Base-by-base conservation (phyloP, 1,139 yeast species). In the Blastobotrys niveus region DNA sequence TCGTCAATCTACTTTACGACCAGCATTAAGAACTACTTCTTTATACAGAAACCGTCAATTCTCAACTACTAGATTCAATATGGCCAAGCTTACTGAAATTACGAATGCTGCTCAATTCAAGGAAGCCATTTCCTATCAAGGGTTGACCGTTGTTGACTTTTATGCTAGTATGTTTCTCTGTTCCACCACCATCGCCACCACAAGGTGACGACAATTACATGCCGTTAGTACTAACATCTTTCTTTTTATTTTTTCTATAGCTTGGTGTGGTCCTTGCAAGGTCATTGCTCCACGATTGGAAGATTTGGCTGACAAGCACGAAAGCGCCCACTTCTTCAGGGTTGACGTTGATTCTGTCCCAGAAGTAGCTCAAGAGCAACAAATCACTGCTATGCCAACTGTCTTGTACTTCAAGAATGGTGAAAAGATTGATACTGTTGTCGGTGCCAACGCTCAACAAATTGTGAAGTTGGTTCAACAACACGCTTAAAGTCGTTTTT, bases 181-280 rank as follows among this genome's bases (percentile, higher is more conserved):
- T n/a, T n/a, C n/a, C n/a, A n/a, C n/a, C n/a, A n/a, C n/a, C n/a
- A n/a, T n/a, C n/a, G n/a, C n/a, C n/a, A n/a, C n/a, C n/a, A n/a
- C n/a, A n/a, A n/a, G n/a, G n/a, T n/a, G n/a, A n/a, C n/a, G n/a
- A n/a, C n/a, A n/a, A n/a, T n/a, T n/a, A n/a, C n/a, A n/a, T n/a
- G n/a, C n/a, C n/a, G n/a, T n/a, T n/a, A n/a, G n/a, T n/a, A n/a
- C n/a, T n/a, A n/a, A n/a, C n/a, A n/a, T n/a, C n/a, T n/a, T n/a
- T n/a, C n/a, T 33, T 24, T 34, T 38, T 38, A 85, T 81, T n/a
- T n/a, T n/a, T n/a, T n/a, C n/a, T n/a, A n/a, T n/a, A n/a, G n/a
- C 89, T 51, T 88, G 96, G 96, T 88, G 96, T 70, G 96, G 95
- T 57, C 96, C 96, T 51, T 88, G 96, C 74, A 87, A 87, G 74